Base-by-base conservation (phyloP, 805 yeast species). In the Yarrowia sp. region DNA sequence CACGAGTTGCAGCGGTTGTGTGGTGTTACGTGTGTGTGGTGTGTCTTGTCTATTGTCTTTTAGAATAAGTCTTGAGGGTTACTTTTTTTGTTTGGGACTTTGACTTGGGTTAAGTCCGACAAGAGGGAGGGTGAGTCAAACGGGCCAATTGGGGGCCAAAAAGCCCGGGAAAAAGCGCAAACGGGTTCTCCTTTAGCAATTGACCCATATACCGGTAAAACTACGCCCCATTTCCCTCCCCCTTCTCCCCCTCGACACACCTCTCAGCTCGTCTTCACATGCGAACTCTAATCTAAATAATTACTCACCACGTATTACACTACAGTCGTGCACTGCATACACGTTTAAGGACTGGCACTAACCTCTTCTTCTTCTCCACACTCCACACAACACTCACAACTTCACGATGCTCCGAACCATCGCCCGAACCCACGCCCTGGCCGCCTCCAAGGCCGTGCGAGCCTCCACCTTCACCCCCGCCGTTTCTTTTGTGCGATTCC, bases 321-420 rank as follows among this genome's bases (percentile, higher is more conserved):
- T 19, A 19, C 6, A n/a, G n/a, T n/a, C 6, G 40, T 36, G 40
- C 40, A 36, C 17, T 17, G 22, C 24, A 38, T 38, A 38, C n/a
- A n/a, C n/a, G n/a, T n/a, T n/a, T n/a, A n/a, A n/a, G n/a, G n/a
- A n/a, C n/a, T n/a, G n/a, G 9, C 14, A 38, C 22, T 21, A 38
- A 17, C 22, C 22, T 38, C 41, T 38, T 19, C 28, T 38, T 32
- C 44, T 35, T 44, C 17, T 2, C 59, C 35, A n/a, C 12, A 11
- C 52, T 9, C 12, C 41, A 21, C 30, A 21, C 16, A 16, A 22
- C 46, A 3, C 46, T n/a, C 8, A 8, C 9, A 36, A n/a, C n/a
- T 26, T 8, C 30, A 58, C 63, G 51, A 58, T 58, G 63, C 51
- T 58, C 51, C 63, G 63, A 58, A 58, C 63, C 49, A 58, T 58